Base-by-base conservation (phyloP, 305 asterid genomes). In the Andrographis paniculata region DNA sequence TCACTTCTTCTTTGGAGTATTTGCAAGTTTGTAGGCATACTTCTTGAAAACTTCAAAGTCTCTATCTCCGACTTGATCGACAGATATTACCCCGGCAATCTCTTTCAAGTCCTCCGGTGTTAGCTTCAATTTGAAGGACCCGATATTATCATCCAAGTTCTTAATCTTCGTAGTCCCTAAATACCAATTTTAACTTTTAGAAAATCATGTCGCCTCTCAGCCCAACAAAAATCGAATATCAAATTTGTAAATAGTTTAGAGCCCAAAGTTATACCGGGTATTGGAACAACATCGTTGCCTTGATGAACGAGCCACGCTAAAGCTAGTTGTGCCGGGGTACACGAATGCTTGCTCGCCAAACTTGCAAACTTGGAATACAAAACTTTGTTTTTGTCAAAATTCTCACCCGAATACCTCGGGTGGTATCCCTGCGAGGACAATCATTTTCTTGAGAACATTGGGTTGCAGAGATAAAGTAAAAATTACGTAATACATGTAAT, bases 221-320 rank as follows among this genome's bases (percentile, higher is more conserved):
- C 15, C 15, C n/a, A n/a, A 20, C 9, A 27, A 27, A 27, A 5
- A 14, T 1, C 27, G 42, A 6, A 20, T 11, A 14, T 9, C 6
- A 27, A 9, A 21, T 21, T 6, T 9, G 13, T 12, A 40, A 7
- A 8, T 1, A 10, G 23, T 9, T 4, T 6, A 22, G 6, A 16
- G 3, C 8, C 4, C 8, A 24, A 3, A 35, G 18, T 24, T 18
- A 9, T 62, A 74, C 82, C 78, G 45, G 84, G 88, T 47, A 79
- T 67, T 3, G 84, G 79, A 28, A 72, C 65, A 15, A 79, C 53
- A 23, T 70, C 79, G 12, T 75, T 50, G 20, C 80, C 75, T 53
- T 75, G 80, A 48, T 70, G 65, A 19, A 72, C 67, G 31, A 79
- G 68, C 88, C 81, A 79, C 0, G 75, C 71, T 44, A 79, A 65